Evolutionary conservation across 2,329 filamentous ascomycete genomes (phyloP).

Genomic region (Bipolaris gigantea): DNA sequence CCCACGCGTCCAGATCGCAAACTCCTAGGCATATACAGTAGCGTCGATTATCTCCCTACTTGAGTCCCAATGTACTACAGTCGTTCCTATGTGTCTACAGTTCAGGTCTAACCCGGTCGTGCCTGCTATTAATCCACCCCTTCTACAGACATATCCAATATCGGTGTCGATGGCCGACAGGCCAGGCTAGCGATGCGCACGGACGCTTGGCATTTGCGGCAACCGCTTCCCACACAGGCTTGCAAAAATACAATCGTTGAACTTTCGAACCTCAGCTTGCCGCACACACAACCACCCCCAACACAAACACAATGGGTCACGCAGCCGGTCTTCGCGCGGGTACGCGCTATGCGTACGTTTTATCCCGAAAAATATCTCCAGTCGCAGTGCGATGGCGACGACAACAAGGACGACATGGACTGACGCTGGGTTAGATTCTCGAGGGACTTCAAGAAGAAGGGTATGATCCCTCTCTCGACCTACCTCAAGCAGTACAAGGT

Average conservation of each 20-base stretch:
- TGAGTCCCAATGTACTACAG: too few species aligned
- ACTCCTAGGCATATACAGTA: too few species aligned
- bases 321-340: conserved; percentile 51
- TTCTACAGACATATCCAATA: not conserved
- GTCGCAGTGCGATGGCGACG: conserved; percentile 9
- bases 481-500: conserved; percentile 96
- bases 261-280: conserved; percentile 8
- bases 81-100: too few species aligned
- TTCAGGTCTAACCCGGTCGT: too few species aligned
- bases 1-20: too few species aligned
- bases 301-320: conserved; percentile 56
- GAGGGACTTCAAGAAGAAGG: conserved; percentile 91
- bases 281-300: conserved; percentile 27
- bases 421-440: conserved; percentile 62
- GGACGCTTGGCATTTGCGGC: conserved; percentile 1
- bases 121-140: too few species aligned
- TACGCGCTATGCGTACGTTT: conserved; percentile 47
- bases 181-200: not conserved
- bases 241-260: conserved; percentile 3
- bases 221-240: conserved; percentile 1
- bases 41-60: too few species aligned
- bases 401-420: conserved; percentile 3
- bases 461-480: conserved; percentile 88
- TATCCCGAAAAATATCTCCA: not conserved
- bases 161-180: not conserved